Evolutionary conservation across 768 basidiomycete genomes (phyloP).

Genomic region (Boletus rex-veris): DNA sequence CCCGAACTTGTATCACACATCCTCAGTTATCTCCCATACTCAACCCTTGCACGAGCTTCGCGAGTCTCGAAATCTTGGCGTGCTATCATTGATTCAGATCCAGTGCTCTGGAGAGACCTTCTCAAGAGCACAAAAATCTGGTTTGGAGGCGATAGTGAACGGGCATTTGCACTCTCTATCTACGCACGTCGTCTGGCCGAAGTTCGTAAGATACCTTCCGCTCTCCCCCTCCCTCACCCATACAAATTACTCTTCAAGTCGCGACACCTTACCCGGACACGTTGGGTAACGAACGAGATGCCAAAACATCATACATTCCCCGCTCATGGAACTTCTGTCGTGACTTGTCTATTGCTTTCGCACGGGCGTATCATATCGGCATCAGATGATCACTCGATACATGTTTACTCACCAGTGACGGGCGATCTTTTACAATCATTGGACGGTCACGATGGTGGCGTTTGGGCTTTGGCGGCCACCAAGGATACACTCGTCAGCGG

Average conservation of each 20-base stretch:
- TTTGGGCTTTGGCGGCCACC: slow-evolving; percentile 92
- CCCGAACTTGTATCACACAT: slow-evolving; percentile 90
- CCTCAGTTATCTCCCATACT: slow-evolving; percentile 78
- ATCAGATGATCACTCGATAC: slow-evolving; percentile 95
- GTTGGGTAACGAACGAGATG: slow-evolving; percentile 72
- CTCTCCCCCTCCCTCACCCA: slow-evolving; percentile 75
- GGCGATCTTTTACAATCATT: slow-evolving; percentile 73
- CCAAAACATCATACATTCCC: slow-evolving; percentile 80
- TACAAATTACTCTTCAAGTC: slow-evolving; percentile 94
- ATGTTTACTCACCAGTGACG: slow-evolving; percentile 85
- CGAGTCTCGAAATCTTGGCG: slow-evolving; percentile 89
- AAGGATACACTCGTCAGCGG: slow-evolving; percentile 89
- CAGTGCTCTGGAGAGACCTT: slow-evolving; percentile 85
- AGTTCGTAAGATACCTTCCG: slow-evolving; percentile 36
- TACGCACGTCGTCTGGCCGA: slow-evolving; percentile 53
- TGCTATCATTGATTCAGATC: slow-evolving; percentile 87
- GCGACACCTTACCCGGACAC: slow-evolving; percentile 71
- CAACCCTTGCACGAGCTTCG: slow-evolving; percentile 80
- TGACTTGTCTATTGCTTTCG: slow-evolving; percentile 95
- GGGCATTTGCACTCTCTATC: slow-evolving; percentile 72
- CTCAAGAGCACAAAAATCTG: slow-evolving; percentile 81
- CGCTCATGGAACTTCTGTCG: slow-evolving; percentile 85
- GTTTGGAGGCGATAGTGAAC: slow-evolving; percentile 85
- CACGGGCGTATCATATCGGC: slow-evolving; percentile 94
- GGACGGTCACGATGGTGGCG: slow-evolving; percentile 91